Evolutionary conservation across 148 eudicot species (phyloP).

Genomic region (Persicaria maculosa): DNA sequence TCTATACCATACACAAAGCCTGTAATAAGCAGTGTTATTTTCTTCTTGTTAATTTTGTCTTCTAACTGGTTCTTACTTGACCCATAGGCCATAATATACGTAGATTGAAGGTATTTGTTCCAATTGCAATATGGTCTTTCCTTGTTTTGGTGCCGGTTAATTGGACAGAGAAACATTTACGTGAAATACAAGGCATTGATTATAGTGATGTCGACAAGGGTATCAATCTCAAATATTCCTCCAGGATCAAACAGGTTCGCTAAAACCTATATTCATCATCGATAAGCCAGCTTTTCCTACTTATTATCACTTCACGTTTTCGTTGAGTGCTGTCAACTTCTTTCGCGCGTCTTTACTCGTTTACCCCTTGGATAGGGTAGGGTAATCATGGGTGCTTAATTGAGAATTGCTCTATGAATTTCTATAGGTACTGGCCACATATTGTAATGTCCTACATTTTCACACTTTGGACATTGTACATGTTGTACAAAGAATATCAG

Average conservation of each 20-base stretch:
- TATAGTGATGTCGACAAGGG: slow-evolving; percentile 77
- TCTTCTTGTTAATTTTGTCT: neutral
- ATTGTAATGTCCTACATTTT: slow-evolving; percentile 56
- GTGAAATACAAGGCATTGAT: slow-evolving; percentile 38
- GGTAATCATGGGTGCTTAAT: no score
- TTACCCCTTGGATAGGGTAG: no score
- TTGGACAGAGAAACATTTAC: slow-evolving; percentile 63
- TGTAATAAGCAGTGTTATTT: no score
- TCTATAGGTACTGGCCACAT: slow-evolving; percentile 75
- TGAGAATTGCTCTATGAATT: neutral
- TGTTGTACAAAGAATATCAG: slow-evolving; percentile 67
- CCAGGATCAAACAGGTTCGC: slow-evolving; percentile 68
- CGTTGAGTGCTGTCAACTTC: neutral
- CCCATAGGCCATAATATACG: slow-evolving; percentile 21
- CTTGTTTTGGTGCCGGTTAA: slow-evolving; percentile 78
- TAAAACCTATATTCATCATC: neutral
- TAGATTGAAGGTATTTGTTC: slow-evolving; percentile 96
- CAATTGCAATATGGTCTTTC: slow-evolving; percentile 66
- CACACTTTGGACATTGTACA: slow-evolving; percentile 77
- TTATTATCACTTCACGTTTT: neutral
- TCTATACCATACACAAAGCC: no score
- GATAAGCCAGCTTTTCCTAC: neutral
- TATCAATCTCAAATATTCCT: slow-evolving; percentile 83
- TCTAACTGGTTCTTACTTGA: neutral
- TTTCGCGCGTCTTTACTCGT: no score